Evolutionary conservation across 2,329 filamentous ascomycete species (phyloP), one percentile per base, ranked within the genome.

Genomic region (Podosphaera xanthii): DNA sequence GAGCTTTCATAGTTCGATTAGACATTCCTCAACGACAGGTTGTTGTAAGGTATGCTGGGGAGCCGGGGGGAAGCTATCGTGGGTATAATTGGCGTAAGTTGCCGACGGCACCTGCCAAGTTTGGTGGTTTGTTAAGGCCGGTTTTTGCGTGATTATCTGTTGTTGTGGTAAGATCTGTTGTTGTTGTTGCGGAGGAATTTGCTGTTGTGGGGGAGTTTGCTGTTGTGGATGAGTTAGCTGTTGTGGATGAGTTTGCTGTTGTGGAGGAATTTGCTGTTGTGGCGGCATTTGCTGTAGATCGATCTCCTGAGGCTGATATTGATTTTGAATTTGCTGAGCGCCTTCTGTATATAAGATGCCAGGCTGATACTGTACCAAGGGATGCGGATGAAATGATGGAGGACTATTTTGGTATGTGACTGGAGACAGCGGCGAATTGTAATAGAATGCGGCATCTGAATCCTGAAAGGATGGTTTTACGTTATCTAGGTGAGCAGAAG

Each of bases 1-100:
- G 5, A 10, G 1, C 10, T 30, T 56, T 64, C 70, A 90, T 62
- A 91, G 75, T 70, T 92, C 87, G 70, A 92, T 92, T 66, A 92
- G 71, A 60, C 82, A 84, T 71, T 91, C 87, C 70, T 91, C 86
- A 54, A 84, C 76, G 0, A 78, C 65, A 70, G 75, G 68, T 64
- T 76, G 73, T 49, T 73, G 71, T 59, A 60, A 53, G 22, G 79
- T 76, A 68, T 83, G 79, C 61, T 82, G 78, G 14, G 82, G 81
- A 35, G 79, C 80, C 2, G 78, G 74, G 0, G 85, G 84, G 66
- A 87, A 87, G 2, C 77, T 72, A 33, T 83, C 78, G 65, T 80
- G 79, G 2, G 70, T 72, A 65, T 80, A 83, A 5, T 75, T 73
- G 9, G 69, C 62, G 61, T 80, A 79, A 2, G 70, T 72, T 49